Evolutionary conservation across 2,329 filamentous ascomycete species (phyloP).

Genomic region (Neurospora sp.): DNA sequence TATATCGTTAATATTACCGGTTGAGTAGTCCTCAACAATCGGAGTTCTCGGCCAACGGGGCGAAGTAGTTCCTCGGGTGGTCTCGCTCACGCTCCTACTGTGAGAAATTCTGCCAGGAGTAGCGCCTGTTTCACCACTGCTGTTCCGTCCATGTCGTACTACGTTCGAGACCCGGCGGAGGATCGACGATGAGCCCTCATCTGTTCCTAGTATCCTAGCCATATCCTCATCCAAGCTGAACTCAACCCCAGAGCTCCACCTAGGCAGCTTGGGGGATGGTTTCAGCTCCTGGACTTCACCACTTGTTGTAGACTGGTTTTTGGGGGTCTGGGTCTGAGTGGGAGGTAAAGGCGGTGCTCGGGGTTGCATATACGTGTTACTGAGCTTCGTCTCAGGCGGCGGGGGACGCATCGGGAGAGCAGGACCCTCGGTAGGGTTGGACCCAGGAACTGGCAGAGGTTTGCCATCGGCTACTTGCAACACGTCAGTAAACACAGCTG

Average conservation of each 20-base stretch:
- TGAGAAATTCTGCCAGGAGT: slow-evolving; percentile 37
- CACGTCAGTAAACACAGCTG: slow-evolving; percentile 7
- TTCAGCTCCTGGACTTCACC: slow-evolving; percentile 34
- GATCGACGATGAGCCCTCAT: slow-evolving; percentile 69
- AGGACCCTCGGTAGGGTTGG: slow-evolving; percentile 5
- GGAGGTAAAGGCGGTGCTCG: slow-evolving; percentile 46
- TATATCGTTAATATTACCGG: slow-evolving; percentile 42
- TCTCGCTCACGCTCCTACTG: slow-evolving; percentile 55
- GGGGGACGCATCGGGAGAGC: slow-evolving; percentile 19
- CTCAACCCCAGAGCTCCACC: slow-evolving; percentile 71
- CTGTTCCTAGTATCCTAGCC: slow-evolving; percentile 72
- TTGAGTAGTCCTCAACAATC: slow-evolving; percentile 36
- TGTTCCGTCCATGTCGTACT: slow-evolving; percentile 84
- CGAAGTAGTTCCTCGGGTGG: slow-evolving; percentile 53
- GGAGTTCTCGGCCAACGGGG: slow-evolving; percentile 63
- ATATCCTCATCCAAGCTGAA: slow-evolving; percentile 96
- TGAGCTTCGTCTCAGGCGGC: slow-evolving; percentile 32
- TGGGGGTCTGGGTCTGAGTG: slow-evolving; percentile 28
- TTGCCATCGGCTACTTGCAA: slow-evolving; percentile 28
- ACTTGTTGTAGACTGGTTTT: slow-evolving; percentile 37
- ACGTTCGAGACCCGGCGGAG: slow-evolving; percentile 85
- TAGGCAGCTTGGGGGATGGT: slow-evolving; percentile 56
- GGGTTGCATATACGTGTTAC: slow-evolving; percentile 48
- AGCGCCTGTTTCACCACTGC: slow-evolving; percentile 56
- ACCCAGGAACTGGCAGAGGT: slow-evolving; percentile 13